phyloP scores from a whole-genome alignment of 352 stramenopile genomes.

The Phytopythium ostracodes region DNA sequence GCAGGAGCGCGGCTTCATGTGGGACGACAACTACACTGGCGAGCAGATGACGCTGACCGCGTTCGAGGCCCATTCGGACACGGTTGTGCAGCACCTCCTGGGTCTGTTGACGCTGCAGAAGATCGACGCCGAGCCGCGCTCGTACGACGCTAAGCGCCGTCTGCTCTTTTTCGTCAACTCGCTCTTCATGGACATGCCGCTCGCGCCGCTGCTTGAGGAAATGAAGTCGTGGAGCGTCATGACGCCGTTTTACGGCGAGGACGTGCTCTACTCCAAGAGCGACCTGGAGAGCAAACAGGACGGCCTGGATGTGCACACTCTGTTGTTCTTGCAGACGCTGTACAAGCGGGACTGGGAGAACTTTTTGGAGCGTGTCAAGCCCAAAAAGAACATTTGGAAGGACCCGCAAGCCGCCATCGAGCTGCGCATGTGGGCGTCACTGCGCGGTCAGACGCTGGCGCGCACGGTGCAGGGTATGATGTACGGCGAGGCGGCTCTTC shows the following conservation, averaged over 20 bases:
- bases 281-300: constrained; percentile 96
- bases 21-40: constrained; percentile 97
- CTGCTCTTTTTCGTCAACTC: constrained; percentile 99
- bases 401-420: constrained; percentile 83
- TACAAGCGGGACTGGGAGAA: constrained; percentile 99
- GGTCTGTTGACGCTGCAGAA: constrained; percentile 95
- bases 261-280: constrained; percentile 95
- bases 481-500: constrained; percentile 98
- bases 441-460: constrained; percentile 96
- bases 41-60: constrained; percentile 89
- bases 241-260: constrained; percentile 98
- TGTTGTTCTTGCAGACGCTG: constrained; percentile 93
- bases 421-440: constrained; percentile 96
- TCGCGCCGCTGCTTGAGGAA: constrained; percentile 94
- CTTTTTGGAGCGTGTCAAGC: constrained; percentile 95
- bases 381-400: constrained; percentile 92
- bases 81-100: constrained; percentile 88
- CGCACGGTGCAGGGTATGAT: constrained; percentile 99
- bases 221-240: constrained; percentile 99
- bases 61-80: constrained; percentile 77
- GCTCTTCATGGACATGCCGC: constrained; percentile 99
- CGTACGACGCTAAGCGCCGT: constrained; percentile 93
- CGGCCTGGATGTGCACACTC: constrained; percentile 86
- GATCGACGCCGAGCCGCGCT: constrained; percentile 96
- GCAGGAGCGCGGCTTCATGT: constrained; percentile 98